Base-by-base conservation (phyloP, 306 rosid genomes). In the Fagus sylvatica region DNA sequence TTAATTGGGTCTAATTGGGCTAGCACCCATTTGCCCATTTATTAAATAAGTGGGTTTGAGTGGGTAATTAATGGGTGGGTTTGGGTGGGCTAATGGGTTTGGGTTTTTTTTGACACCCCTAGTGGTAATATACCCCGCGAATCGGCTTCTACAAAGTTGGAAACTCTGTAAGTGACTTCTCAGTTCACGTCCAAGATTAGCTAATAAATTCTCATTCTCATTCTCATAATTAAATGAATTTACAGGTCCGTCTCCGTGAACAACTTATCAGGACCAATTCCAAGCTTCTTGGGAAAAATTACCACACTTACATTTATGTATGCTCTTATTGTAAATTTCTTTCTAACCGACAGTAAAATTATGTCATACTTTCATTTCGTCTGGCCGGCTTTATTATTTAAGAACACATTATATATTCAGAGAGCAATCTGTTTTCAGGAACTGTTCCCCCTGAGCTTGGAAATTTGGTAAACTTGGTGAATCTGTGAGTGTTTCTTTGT, bases 191-290 rank as follows among this genome's bases (percentile, higher is more conserved):
- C 66, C 15, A 46, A 34, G 12, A 5, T 61, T 34, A 49, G 19
- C 15, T 5, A 7, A 3, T 19, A 12, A 46, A n/a, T n/a, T n/a
- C n/a, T n/a, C n/a, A 60, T 4, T 1, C 42, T 48, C 7, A 28
- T 13, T 12, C 41, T 19, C 0, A 12, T 19, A 6, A 61, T 22
- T 79, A 36, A 37, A 4, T 7, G n/a, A 2, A 34, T 48, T 9
- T 2, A n/a, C 77, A 79, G 78, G 82, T 42, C 75, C n/a, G 0
- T 77, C n/a, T 0, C 36, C 48, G 39, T 57, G 4, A 82, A 82
- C 81, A 82, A 82, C 7, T 72, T 82, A 22, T 13, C 85, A 36
- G 85, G 85, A 41, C 66, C 72, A 55, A 46, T 82, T 46, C 81
- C 78, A 39, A 37, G 1, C 28, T 82, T 15, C 75, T 4, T 77